Conservation (phyloP, 2,329 filamentous ascomycete species). For the Thelonectria discophora region DNA sequence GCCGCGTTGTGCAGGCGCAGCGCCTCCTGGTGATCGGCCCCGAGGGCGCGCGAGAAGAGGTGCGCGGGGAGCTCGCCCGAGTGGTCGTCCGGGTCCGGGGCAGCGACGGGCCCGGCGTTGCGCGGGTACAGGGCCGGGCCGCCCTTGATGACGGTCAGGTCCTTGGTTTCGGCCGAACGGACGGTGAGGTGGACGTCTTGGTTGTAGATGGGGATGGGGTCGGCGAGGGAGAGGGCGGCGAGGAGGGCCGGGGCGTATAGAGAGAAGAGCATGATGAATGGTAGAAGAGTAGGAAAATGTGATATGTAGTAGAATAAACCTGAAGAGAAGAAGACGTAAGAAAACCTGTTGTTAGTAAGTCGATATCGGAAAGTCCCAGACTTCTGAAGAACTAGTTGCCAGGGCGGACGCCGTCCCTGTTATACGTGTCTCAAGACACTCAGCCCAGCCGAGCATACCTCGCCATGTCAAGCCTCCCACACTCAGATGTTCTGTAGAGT, state of each 20-base stretch:
- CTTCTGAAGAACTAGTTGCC: too few relatives aligned
- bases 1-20: conserved; percentile 32
- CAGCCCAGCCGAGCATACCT: not conserved
- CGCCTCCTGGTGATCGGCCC: conserved; percentile 27
- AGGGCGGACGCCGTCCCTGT: too few relatives aligned
- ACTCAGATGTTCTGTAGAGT: not conserved
- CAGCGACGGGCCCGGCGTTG: not conserved
- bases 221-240: conserved; percentile 12
- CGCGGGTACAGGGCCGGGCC: not conserved
- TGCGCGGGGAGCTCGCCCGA: not conserved
- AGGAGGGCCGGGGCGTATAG: conserved; percentile 20
- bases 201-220: conserved; percentile 19
- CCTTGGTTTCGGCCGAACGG: not conserved
- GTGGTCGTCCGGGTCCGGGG: not conserved
- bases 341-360: too few relatives aligned
- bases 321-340: too few relatives aligned
- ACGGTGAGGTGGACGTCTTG: not conserved
- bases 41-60: conserved; percentile 9
- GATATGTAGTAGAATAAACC: too few relatives aligned
- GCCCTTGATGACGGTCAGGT: not conserved
- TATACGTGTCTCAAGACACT: too few relatives aligned
- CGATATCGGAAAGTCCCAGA: too few relatives aligned
- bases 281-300: too few relatives aligned
- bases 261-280: conserved; percentile 33
- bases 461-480: not conserved